phyloP scores from a whole-genome alignment of 176 grass and related monocot species.

The Ensete ventricosum region DNA sequence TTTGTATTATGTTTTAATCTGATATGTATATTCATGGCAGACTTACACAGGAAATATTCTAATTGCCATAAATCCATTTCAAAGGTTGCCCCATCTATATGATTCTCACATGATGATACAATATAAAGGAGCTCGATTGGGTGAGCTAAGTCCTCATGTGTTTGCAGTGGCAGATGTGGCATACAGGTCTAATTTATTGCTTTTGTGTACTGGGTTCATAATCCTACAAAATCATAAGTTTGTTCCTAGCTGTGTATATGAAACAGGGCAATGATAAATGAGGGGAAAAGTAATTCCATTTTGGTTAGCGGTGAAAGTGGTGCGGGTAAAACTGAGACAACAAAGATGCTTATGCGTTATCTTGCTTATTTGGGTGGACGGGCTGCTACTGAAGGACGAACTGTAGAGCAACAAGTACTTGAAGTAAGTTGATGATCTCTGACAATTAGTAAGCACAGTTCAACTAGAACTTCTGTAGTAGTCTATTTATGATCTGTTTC shows the following conservation, averaged over 20 bases:
- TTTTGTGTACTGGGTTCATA: not conserved
- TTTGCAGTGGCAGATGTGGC: constrained; percentile 97
- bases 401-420: constrained; percentile 96
- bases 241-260: constrained; percentile 22
- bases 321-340: constrained; percentile 98
- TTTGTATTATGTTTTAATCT: not conserved
- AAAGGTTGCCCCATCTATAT: constrained; percentile 86
- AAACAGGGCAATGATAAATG: constrained; percentile 89
- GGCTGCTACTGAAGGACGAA: constrained; percentile 89
- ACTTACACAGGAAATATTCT: constrained; percentile 99
- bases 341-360: constrained; percentile 99
- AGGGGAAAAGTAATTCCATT: constrained; percentile 90
- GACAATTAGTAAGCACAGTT: not conserved
- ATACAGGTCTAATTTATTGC: constrained; percentile 48
- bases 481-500: not conserved
- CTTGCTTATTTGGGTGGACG: constrained; percentile 95
- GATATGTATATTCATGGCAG: constrained; percentile 33
- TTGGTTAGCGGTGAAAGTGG: constrained; percentile 98
- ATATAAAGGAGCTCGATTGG: constrained; percentile 93
- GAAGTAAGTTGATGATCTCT: constrained; percentile 48
- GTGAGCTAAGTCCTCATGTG: constrained; percentile 96
- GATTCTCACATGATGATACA: constrained; percentile 97
- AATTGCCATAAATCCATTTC: constrained; percentile 98
- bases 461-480: not conserved
- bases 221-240: constrained; percentile 1